phyloP scores from a whole-genome alignment of 768 basidiomycete species.

The Mycena leptocephala region DNA sequence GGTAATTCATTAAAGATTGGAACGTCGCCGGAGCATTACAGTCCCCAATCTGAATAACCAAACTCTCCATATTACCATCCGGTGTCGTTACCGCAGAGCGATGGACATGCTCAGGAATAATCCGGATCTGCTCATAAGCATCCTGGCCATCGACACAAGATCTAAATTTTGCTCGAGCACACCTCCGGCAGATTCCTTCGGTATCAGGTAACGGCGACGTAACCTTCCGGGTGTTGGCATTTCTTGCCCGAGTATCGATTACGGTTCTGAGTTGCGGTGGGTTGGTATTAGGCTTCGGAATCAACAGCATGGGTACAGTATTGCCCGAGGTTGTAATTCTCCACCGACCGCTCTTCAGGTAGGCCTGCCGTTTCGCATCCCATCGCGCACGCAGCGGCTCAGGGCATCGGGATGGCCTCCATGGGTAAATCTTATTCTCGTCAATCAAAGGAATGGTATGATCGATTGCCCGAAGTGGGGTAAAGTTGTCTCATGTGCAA shows the following conservation, averaged over 20 bases:
- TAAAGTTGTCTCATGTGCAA: conserved; percentile 37
- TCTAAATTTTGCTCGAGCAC: background rate
- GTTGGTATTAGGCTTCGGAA: background rate
- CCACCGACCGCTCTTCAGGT: background rate
- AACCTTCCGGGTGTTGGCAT: background rate
- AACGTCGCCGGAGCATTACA: conserved; percentile 50
- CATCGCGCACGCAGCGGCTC: conserved; percentile 24
- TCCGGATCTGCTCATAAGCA: conserved; percentile 59
- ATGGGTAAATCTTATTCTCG: conserved; percentile 38
- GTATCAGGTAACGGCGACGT: background rate
- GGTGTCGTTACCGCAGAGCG: conserved; percentile 45
- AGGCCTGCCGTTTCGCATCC: background rate
- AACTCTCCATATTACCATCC: conserved; percentile 52
- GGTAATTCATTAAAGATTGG: conserved; percentile 59
- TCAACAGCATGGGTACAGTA: conserved; percentile 4
- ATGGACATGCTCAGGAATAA: conserved; percentile 43
- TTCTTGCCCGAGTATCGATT: background rate
- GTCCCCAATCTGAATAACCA: conserved; percentile 49
- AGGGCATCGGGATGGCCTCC: conserved; percentile 42
- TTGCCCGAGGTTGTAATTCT: background rate
- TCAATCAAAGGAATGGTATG: conserved; percentile 46
- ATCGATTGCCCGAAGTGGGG: conserved; percentile 46
- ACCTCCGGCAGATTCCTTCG: background rate
- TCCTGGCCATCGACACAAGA: conserved; percentile 46
- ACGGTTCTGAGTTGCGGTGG: background rate